Conservation (phyloP, 1,284 basidiomycete genomes). For the Leccinum angustisporum region DNA sequence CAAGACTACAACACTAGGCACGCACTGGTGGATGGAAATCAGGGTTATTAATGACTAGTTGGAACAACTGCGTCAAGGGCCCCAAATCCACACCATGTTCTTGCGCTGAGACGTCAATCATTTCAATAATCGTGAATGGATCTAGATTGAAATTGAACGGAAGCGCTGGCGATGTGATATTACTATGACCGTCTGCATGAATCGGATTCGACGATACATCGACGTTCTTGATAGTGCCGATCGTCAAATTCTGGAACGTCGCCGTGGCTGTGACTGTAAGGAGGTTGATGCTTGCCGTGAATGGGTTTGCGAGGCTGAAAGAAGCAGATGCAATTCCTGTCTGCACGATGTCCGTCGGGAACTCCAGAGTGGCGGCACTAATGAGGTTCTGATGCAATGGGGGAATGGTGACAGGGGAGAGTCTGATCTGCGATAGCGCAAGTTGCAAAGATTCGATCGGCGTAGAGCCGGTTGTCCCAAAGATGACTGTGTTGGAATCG, state of each 20-base stretch:
- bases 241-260: slow-evolving; percentile 50
- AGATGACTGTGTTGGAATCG: slow-evolving; percentile 57
- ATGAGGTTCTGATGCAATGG: slow-evolving; percentile 68
- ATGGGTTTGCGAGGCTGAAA: slow-evolving; percentile 68
- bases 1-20: not conserved
- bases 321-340: slow-evolving; percentile 57
- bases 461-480: slow-evolving; percentile 60
- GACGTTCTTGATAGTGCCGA: slow-evolving; percentile 59
- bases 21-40: slow-evolving; percentile 41
- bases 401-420: slow-evolving; percentile 67
- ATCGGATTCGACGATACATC: slow-evolving; percentile 58
- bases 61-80: slow-evolving; percentile 60
- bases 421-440: slow-evolving; percentile 61
- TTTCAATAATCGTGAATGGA: slow-evolving; percentile 59
- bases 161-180: slow-evolving; percentile 58
- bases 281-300: slow-evolving; percentile 75
- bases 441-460: slow-evolving; percentile 63
- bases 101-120: slow-evolving; percentile 55
- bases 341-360: slow-evolving; percentile 58
- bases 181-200: slow-evolving; percentile 58
- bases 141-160: slow-evolving; percentile 69
- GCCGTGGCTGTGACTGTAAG: slow-evolving; percentile 58
- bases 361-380: slow-evolving; percentile 49
- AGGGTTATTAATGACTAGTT: slow-evolving; percentile 55
- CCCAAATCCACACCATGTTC: slow-evolving; percentile 63